Evolutionary conservation across 805 yeast genomes (phyloP).

Genomic region (Ogataea nonfermentans): DNA sequence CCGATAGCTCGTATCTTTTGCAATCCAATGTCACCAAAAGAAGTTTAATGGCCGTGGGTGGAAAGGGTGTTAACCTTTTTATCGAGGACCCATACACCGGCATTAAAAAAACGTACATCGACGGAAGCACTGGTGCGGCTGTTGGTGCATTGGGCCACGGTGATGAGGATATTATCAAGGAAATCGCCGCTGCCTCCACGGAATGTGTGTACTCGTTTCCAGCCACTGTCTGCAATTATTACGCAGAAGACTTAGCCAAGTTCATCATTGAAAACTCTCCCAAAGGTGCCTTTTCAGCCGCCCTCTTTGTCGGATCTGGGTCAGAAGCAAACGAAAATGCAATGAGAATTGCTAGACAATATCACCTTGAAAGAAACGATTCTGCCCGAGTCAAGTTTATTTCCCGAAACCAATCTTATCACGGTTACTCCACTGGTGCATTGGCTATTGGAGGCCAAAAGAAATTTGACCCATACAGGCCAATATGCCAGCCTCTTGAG

Average conservation of each 20-base stretch:
- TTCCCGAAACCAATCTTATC: conserved; percentile 46
- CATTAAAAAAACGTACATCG: conserved; percentile 35
- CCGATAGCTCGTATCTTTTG: conserved; percentile 34
- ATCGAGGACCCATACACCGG: conserved; percentile 43
- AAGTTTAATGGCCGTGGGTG: conserved; percentile 37
- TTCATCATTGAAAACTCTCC: conserved; percentile 44
- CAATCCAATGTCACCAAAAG: conserved; percentile 39
- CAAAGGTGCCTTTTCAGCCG: conserved; percentile 38
- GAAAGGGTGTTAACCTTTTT: conserved; percentile 39
- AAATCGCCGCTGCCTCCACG: conserved; percentile 38
- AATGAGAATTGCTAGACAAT: conserved; percentile 60
- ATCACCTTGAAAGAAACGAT: conserved; percentile 43
- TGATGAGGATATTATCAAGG: conserved; percentile 39
- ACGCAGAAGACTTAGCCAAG: conserved; percentile 43
- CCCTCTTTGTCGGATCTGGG: conserved; percentile 63
- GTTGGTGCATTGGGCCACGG: conserved; percentile 48
- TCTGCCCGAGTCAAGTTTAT: conserved; percentile 41
- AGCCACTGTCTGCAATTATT: conserved; percentile 35
- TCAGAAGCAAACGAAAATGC: conserved; percentile 83
- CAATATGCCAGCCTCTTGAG: conserved; percentile 18
- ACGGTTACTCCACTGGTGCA: conserved; percentile 49
- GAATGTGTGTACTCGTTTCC: conserved; percentile 39
- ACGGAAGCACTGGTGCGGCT: conserved; percentile 54
- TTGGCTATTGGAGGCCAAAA: conserved; percentile 42
- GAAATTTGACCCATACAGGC: conserved; percentile 34